Evolutionary conservation across 805 yeast species (phyloP), one percentile per base, ranked within the genome.

Genomic region (Cephaloascus fragrans): DNA sequence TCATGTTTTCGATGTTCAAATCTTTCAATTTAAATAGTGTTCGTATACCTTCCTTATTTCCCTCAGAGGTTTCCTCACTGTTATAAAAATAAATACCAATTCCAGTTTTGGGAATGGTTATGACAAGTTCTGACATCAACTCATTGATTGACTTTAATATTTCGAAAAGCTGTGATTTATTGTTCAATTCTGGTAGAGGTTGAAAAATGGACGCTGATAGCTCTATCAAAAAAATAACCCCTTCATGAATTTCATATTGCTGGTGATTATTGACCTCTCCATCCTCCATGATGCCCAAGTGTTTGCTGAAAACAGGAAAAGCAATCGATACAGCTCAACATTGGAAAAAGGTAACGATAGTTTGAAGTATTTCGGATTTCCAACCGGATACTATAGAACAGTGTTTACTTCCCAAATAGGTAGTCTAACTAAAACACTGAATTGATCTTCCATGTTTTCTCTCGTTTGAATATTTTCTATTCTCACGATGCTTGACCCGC

Each of bases 1-100:
- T 80, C 75, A 83, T 77, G 49, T 71, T 73, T 32, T 61, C 58
- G 19, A 71, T 67, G 53, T 75, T 78, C 29, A 84, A 57, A 45
- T 74, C 80, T 38, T 63, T 61, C 29, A 83, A 56, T 2, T 70
- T 61, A 44, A 83, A 67, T 12, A 83, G 48, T 40, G 65, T 64
- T 41, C 62, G 57, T 3, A 83, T 60, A 0, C 81, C 77, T 12
- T 51, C 44, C n/a, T 61, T 55, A 37, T 57, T 47, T 20, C 56
- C 59, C 19, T 50, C 45, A 12, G 49, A 39, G 0, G 67, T 58
- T 39, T 39, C 62, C 38, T 45, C 49, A 55, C 73, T 72, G 51
- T 73, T 76, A 57, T 73, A 76, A 14, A 83, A 52, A 49, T 79
- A 74, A 36, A 88, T 73, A 0, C 96, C 97, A 19, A 86, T 62